A percentile compares a stretch with the other conserved stretches of the same genome.
These are phyloP conservation scores for Bertia moriformis DNA, from an alignment of 2,329 filamentous ascomycete genomes.

Conservation along the genomic window DNA sequence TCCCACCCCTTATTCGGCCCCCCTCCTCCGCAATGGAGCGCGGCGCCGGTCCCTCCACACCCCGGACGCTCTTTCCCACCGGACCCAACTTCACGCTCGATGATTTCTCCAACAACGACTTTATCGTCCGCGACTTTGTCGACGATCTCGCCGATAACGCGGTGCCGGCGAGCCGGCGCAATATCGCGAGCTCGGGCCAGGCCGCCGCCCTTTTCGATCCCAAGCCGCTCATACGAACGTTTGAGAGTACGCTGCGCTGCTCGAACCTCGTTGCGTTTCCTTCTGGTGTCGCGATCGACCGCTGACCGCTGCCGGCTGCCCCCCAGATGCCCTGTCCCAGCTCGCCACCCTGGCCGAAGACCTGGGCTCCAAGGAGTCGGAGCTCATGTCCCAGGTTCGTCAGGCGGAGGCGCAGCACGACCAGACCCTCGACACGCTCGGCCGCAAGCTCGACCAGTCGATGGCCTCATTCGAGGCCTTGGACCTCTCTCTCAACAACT, in stretches of 20 bases:
- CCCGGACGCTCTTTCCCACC: constrained; percentile 59
- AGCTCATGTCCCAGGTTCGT: constrained; percentile 76
- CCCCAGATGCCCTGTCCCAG: constrained; percentile 53
- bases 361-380: constrained; percentile 78
- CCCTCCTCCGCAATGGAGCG: constrained; percentile 15
- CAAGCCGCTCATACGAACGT: constrained; percentile 88
- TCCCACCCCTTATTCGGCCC: constrained; percentile 12
- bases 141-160: constrained; percentile 80
- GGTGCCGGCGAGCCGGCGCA: constrained; percentile 66
- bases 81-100: constrained; percentile 76
- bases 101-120: constrained; percentile 78
- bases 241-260: no score
- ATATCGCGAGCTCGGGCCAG: constrained; percentile 23
- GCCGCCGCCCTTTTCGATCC: constrained; percentile 65
- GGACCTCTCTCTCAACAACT: constrained; percentile 29
- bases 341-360: constrained; percentile 65
- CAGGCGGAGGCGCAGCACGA: constrained; percentile 86
- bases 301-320: no score
- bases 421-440: constrained; percentile 74
- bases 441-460: constrained; percentile 78
- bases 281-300: no score
- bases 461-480: constrained; percentile 84
- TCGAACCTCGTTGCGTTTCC: no score
- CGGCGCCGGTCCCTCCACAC: constrained; percentile 19
- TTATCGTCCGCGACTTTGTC: constrained; percentile 95